Percentiles rank a stretch among this genome's conserved stretches.
Evolutionary conservation across 768 basidiomycete species (phyloP).

Genomic region (Mycena rosella): DNA sequence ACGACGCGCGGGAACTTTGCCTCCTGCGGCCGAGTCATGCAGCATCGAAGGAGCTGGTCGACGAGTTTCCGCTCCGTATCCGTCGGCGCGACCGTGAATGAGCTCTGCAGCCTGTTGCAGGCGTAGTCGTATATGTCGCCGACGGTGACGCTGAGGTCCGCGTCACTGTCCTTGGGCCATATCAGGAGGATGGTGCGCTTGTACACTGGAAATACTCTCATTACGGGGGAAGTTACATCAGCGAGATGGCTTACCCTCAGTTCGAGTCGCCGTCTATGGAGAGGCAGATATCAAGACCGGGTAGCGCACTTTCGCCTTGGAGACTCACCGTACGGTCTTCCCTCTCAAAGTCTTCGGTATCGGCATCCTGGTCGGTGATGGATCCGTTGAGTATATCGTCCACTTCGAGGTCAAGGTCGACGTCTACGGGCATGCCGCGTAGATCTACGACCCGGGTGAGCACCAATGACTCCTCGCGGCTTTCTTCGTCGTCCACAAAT

Average conservation of each 20-base stretch:
- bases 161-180: slow-evolving; percentile 19
- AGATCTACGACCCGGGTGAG: background rate
- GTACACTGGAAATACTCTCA: slow-evolving; percentile 7
- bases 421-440: slow-evolving; percentile 9
- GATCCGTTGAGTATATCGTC: background rate
- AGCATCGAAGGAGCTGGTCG: slow-evolving; percentile 8
- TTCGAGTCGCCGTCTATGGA: slow-evolving; percentile 11
- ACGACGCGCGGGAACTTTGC: slow-evolving; percentile 9
- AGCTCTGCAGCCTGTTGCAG: slow-evolving; percentile 19
- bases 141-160: slow-evolving; percentile 11
- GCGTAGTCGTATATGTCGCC: slow-evolving; percentile 36
- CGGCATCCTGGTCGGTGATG: background rate
- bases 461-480: background rate
- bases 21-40: slow-evolving; percentile 15
- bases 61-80: slow-evolving; percentile 26
- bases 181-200: slow-evolving; percentile 32
- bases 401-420: background rate
- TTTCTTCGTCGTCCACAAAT: background rate
- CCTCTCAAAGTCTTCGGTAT: slow-evolving; percentile 2
- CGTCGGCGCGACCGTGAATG: slow-evolving; percentile 27
- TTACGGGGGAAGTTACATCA: background rate
- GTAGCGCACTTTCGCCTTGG: background rate
- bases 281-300: background rate
- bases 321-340: slow-evolving; percentile 8
- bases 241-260: background rate